phyloP scores from a whole-genome alignment of 257 asterid genomes.

The Solanum chiquidenum region DNA sequence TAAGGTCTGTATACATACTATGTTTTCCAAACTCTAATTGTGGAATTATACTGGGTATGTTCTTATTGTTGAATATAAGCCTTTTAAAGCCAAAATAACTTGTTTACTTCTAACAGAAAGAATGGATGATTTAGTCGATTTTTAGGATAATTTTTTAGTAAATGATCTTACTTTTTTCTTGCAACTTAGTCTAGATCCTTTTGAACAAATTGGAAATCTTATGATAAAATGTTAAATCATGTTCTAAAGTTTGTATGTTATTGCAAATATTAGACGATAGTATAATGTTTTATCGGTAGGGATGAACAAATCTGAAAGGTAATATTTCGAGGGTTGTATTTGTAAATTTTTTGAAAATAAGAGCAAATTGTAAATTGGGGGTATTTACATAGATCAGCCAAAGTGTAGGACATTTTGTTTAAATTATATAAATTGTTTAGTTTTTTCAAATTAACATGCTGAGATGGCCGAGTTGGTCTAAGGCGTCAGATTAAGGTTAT shows the following conservation, averaged over 20 bases:
- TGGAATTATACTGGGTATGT: neutral
- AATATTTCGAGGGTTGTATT: neutral
- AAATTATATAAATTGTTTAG: too few relatives aligned
- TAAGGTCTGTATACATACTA: neutral
- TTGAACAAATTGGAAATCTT: neutral
- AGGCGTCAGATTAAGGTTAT: conserved; percentile 98
- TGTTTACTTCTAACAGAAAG: too few relatives aligned
- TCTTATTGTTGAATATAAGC: neutral
- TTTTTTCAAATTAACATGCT: neutral
- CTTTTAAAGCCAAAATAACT: neutral
- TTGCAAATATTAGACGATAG: neutral
- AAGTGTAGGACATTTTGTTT: too few relatives aligned
- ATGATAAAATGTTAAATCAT: neutral
- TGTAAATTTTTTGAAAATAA: neutral
- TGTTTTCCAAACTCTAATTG: neutral
- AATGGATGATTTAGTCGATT: neutral
- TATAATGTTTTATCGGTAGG: too few relatives aligned
- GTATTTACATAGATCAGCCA: too few relatives aligned
- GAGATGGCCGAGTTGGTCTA: conserved; percentile 99
- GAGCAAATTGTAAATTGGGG: too few relatives aligned
- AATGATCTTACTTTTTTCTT: neutral
- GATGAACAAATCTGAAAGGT: too few relatives aligned
- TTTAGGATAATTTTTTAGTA: neutral
- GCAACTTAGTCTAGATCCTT: neutral
- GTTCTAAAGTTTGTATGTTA: neutral